phyloP scores from a whole-genome alignment of 2,329 filamentous ascomycete species.

The Immersiporthe knoxdaviesiana region DNA sequence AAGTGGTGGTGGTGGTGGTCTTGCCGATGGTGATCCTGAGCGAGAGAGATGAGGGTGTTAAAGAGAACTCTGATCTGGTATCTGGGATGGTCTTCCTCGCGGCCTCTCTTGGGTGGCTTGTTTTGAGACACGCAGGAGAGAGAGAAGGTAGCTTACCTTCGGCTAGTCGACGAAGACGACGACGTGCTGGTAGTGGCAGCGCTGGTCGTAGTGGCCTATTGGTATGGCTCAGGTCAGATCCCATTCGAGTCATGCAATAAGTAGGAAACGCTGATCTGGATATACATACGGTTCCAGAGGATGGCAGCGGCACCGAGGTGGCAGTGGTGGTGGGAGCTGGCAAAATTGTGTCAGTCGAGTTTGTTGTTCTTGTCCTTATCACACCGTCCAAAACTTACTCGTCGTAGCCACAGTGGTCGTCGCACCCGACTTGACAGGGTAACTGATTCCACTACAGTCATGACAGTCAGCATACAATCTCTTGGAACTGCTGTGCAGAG shows the following conservation, averaged over 20 bases:
- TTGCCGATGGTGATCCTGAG: conserved; percentile 14
- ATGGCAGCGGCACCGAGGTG: conserved; percentile 11
- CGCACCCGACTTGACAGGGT: conserved; percentile 23
- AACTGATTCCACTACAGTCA: conserved; percentile 19
- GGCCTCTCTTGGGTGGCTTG: not conserved
- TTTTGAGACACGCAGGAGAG: not conserved
- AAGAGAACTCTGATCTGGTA: not conserved
- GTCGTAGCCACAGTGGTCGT: conserved; percentile 15
- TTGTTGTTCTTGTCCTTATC: not conserved
- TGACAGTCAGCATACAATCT: not conserved
- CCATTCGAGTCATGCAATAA: not conserved
- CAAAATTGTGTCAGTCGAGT: not conserved
- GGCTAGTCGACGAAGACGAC: conserved; percentile 7
- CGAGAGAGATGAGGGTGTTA: not conserved
- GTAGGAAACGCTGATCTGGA: not conserved
- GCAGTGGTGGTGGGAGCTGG: conserved; percentile 8
- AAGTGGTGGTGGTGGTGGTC: conserved; percentile 36
- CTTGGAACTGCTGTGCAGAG: not conserved
- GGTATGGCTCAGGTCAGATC: not conserved
- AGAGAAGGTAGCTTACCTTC: conserved; percentile 1
- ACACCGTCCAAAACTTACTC: too few species aligned
- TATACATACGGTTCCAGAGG: not conserved
- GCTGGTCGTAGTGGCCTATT: not conserved
- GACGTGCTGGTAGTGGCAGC: not conserved
- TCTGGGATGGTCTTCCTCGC: not conserved